Evolutionary conservation across 169 alveolate species (phyloP).

Genomic region (Plasmodium berghei): DNA sequence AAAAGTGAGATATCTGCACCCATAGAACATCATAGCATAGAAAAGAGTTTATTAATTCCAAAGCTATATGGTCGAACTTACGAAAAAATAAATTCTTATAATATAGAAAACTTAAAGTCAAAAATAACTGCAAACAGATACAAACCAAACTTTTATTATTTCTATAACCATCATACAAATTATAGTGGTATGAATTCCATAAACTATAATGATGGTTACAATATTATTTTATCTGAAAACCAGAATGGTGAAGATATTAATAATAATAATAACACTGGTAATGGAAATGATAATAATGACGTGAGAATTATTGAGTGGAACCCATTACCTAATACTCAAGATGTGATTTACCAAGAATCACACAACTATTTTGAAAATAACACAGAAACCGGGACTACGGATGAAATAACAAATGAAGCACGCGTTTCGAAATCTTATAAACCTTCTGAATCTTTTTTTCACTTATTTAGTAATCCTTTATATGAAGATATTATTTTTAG

Average conservation of each 20-base stretch:
- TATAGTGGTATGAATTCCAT: slow-evolving; percentile 1
- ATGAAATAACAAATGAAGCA: slow-evolving; percentile 50
- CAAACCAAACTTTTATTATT: slow-evolving; percentile 69
- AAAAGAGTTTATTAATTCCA: slow-evolving; percentile 27
- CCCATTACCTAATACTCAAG: slow-evolving; percentile 9
- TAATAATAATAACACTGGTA: slow-evolving; percentile 25
- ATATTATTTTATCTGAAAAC: neutral
- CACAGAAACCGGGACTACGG: slow-evolving; percentile 8
- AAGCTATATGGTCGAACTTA: slow-evolving; percentile 50
- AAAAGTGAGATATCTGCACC: slow-evolving; percentile 1
- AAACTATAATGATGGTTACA: neutral
- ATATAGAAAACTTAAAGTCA: slow-evolving; percentile 57
- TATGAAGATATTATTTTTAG: slow-evolving; percentile 76
- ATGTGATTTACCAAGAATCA: slow-evolving; percentile 27
- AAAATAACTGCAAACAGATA: slow-evolving; percentile 69
- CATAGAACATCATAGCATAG: slow-evolving; percentile 18
- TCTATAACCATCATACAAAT: slow-evolving; percentile 35
- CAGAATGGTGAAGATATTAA: slow-evolving; percentile 6
- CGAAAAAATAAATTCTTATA: slow-evolving; percentile 60
- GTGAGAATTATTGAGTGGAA: neutral
- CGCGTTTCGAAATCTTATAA: slow-evolving; percentile 49
- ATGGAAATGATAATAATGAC: neutral
- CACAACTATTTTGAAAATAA: neutral
- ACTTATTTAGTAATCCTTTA: slow-evolving; percentile 70
- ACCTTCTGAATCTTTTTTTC: slow-evolving; percentile 69